A percentile compares a stretch with the other conserved stretches of the same genome.
Evolutionary conservation across 2,329 filamentous ascomycete species (phyloP).

Genomic region (Ophiognomonia clavigignenti-juglandacearum): DNA sequence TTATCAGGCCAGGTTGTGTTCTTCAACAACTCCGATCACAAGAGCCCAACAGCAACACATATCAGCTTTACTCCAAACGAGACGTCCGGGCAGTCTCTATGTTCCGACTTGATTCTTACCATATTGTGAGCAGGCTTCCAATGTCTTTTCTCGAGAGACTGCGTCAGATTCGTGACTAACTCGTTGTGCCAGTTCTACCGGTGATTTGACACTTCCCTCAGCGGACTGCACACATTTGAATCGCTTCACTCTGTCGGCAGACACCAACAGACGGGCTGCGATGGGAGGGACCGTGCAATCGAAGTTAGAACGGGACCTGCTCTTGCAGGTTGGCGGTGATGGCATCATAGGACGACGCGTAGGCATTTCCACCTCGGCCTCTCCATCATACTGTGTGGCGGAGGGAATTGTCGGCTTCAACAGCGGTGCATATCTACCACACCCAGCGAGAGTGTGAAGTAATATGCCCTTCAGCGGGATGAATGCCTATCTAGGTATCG

Average conservation of each 20-base stretch:
- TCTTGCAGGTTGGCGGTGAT: slow-evolving; percentile 8
- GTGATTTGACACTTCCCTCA: slow-evolving; percentile 8
- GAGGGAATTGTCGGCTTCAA: slow-evolving; percentile 17
- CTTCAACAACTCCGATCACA: slow-evolving; percentile 7
- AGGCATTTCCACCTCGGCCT: slow-evolving; percentile 1
- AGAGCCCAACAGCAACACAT: slow-evolving; percentile 11
- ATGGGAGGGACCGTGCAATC: neutral
- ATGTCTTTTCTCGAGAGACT: neutral
- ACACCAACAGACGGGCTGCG: neutral
- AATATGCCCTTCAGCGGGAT: too few relatives aligned
- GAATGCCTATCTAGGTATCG: too few relatives aligned
- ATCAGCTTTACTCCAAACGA: slow-evolving; percentile 4
- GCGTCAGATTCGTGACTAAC: neutral
- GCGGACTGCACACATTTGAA: slow-evolving; percentile 4
- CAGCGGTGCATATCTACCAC: neutral
- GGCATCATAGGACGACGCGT: slow-evolving; percentile 16
- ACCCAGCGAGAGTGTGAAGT: neutral
- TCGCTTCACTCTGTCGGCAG: neutral
- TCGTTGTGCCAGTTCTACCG: slow-evolving; percentile 5
- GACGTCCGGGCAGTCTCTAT: neutral
- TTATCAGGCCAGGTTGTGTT: slow-evolving; percentile 10
- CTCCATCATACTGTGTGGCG: neutral
- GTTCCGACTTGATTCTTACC: slow-evolving; percentile 2
- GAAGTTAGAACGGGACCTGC: slow-evolving; percentile 5
- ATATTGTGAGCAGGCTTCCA: slow-evolving; percentile 9